Evolutionary conservation across 1,284 basidiomycete species (phyloP).

Genomic region (Pterulicium gracile): DNA sequence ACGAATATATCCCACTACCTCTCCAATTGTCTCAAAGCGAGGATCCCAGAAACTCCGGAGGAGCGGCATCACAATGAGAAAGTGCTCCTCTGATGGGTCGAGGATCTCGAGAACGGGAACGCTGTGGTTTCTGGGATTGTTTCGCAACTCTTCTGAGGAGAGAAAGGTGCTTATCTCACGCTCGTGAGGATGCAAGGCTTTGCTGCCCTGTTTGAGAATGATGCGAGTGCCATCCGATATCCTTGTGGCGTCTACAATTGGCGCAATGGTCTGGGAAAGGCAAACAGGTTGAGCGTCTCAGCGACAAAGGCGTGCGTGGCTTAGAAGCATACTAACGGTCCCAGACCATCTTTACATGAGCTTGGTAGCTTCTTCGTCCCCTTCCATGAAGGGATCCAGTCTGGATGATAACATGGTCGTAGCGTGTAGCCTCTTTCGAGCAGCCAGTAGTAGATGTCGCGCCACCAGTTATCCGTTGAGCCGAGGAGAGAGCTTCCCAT

Average conservation of each 20-base stretch:
- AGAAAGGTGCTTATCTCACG: background rate
- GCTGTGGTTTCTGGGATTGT: background rate
- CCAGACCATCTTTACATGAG: background rate
- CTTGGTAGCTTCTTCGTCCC: background rate
- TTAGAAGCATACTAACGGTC: background rate
- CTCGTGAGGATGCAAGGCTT: background rate
- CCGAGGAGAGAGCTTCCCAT: background rate
- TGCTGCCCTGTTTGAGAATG: background rate
- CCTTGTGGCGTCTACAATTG: background rate
- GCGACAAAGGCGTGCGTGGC: background rate
- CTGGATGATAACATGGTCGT: slow-evolving; percentile 19
- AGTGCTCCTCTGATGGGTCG: background rate
- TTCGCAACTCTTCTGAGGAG: background rate
- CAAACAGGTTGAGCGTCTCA: background rate
- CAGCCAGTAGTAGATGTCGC: slow-evolving; percentile 16
- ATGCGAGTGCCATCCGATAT: background rate
- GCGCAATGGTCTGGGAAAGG: background rate
- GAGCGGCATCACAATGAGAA: background rate
- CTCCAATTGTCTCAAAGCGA: background rate
- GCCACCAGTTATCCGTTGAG: slow-evolving; percentile 12
- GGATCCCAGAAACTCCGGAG: background rate
- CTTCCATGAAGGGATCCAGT: slow-evolving; percentile 19
- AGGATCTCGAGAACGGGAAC: background rate
- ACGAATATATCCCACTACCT: background rate
- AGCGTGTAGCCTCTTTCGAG: slow-evolving; percentile 18